These are phyloP conservation scores for Neckera pumila DNA, from an alignment of 225 moss, liverwort and hornwort species.

Conservation along the genomic window DNA sequence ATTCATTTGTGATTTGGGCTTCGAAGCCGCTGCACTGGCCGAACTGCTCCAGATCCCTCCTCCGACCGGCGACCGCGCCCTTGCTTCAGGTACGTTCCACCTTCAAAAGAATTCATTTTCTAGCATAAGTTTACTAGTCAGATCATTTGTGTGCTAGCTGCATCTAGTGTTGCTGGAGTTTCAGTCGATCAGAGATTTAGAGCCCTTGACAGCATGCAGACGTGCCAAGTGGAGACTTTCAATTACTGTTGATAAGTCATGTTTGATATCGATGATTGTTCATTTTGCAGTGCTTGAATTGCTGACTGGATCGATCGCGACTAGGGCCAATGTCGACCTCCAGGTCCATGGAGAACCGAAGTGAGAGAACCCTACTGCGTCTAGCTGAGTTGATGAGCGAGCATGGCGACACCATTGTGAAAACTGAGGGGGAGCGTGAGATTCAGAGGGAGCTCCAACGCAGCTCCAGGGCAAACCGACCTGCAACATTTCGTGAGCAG, in stretches of 20 bases:
- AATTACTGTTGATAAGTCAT: neutral
- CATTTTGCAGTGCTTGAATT: neutral
- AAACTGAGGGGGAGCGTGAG: too few relatives aligned
- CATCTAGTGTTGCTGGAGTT: neutral
- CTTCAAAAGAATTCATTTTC: neutral
- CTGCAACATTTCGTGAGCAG: neutral
- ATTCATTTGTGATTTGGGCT: neutral
- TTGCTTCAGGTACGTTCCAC: neutral
- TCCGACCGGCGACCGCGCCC: too few relatives aligned
- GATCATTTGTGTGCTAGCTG: neutral
- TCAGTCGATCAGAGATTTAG: neutral
- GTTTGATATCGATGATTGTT: neutral
- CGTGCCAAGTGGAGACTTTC: neutral
- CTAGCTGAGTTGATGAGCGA: neutral
- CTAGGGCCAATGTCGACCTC: neutral
- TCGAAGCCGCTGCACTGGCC: neutral
- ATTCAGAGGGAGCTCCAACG: too few relatives aligned
- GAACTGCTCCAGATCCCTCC: neutral
- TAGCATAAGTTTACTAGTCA: too few relatives aligned
- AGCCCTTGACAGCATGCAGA: neutral
- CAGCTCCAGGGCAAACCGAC: neutral
- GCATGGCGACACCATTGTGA: neutral
- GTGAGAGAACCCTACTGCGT: too few relatives aligned
- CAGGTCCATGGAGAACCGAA: too few relatives aligned
- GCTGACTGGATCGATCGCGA: too few relatives aligned